These are phyloP conservation scores for Kernera saxatilis DNA, from an alignment of 345 rosid species.

Conservation along the genomic window DNA sequence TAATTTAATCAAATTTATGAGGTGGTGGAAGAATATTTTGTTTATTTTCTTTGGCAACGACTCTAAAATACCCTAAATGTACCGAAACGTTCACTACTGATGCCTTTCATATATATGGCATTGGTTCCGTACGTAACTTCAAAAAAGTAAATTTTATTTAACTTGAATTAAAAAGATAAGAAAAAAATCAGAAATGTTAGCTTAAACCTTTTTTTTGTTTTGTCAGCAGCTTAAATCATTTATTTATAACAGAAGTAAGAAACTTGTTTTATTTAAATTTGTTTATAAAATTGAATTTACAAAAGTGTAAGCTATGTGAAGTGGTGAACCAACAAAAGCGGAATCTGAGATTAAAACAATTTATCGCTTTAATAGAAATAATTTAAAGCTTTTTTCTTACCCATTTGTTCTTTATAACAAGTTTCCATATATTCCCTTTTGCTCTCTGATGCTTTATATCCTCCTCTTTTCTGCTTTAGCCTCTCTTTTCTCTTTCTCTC, in stretches of 20 bases:
- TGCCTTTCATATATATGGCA: neutral
- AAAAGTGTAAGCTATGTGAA: conserved; percentile 19
- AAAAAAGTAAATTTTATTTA: neutral
- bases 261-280: neutral
- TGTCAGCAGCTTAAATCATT: neutral
- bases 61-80: conserved; percentile 1
- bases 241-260: neutral
- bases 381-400: conserved; percentile 21
- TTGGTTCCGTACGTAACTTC: neutral
- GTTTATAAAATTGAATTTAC: neutral
- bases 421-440: conserved; percentile 41
- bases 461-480: conserved; percentile 29
- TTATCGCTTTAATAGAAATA: conserved; percentile 22
- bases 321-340: conserved; percentile 26
- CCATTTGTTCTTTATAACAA: conserved; percentile 33
- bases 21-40: conserved; percentile 18
- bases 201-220: neutral
- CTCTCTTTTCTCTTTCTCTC: conserved; percentile 24
- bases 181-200: neutral
- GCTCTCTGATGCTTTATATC: conserved; percentile 28
- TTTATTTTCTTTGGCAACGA: neutral
- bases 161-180: neutral
- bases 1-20: neutral
- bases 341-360: conserved; percentile 29
- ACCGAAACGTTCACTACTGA: neutral